Evolutionary conservation across 2,329 filamentous ascomycete species (phyloP).

Genomic region (Chaetothyriales sp.): DNA sequence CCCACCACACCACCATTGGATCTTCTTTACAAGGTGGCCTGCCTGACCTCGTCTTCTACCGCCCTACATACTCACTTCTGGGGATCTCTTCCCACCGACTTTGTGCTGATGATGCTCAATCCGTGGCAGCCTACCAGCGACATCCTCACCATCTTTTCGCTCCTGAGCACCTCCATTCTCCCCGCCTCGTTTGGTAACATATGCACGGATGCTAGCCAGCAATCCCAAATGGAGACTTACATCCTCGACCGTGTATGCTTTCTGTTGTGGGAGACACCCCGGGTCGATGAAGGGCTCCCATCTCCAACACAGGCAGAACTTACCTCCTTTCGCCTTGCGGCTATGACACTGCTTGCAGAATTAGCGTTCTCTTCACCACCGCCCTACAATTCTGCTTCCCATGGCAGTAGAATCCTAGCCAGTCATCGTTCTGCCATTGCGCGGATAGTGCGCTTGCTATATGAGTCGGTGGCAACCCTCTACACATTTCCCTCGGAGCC

Average conservation of each 20-base stretch:
- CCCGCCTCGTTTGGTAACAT: constrained; percentile 41
- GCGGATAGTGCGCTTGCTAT: constrained; percentile 57
- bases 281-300: constrained; percentile 28
- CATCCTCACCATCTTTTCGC: constrained; percentile 38
- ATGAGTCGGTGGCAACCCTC: constrained; percentile 52
- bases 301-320: constrained; percentile 23
- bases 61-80: constrained; percentile 36
- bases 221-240: constrained; percentile 28
- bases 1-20: constrained; percentile 40
- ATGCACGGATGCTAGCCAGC: constrained; percentile 23
- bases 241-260: constrained; percentile 43
- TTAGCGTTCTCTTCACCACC: constrained; percentile 24
- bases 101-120: constrained; percentile 44
- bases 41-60: constrained; percentile 25
- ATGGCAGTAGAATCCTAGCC: constrained; percentile 49
- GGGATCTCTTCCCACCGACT: constrained; percentile 40
- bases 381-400: constrained; percentile 47
- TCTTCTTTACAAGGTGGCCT: constrained; percentile 39
- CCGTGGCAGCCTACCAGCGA: constrained; percentile 42
- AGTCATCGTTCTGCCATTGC: constrained; percentile 55
- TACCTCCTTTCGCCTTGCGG: constrained; percentile 27
- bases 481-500: constrained; percentile 38
- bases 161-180: constrained; percentile 41
- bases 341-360: constrained; percentile 28
- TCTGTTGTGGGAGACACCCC: constrained; percentile 40